Base-by-base conservation (phyloP, 129 eudicot genomes). In the Pseudognaphalium luteoalbum region DNA sequence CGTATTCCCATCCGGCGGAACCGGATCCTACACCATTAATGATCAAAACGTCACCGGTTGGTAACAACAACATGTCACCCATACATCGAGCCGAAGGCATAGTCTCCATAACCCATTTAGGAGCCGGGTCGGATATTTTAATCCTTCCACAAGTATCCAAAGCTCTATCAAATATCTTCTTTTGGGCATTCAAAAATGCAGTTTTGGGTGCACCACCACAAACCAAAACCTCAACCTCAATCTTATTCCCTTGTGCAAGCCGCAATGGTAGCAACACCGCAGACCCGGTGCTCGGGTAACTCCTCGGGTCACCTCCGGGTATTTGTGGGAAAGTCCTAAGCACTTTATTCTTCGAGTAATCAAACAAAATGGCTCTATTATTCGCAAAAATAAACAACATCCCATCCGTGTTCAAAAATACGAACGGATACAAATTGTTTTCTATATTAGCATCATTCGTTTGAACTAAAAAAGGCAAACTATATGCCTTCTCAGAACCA, bases 231-330 rank as follows among this genome's bases (percentile, higher is more conserved):
- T 90, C 86, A 54, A 84, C 89, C 52, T 69, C 84, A 2, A n/a
- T 10, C 4, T 19, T 66, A 0, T 22, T 14, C 32, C 81, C 87
- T 56, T 72, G 79, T 41, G 84, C 56, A 25, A 78, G 83, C 80
- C 76, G 79, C 79, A 93, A 19, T 2, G 98, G 98, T 16, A 93
- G 88, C 35, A 93, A 77, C 73, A 88, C 98, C 0, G 90, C 93
- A 0, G 98, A 92, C 22, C 98, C 96, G 2, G 94, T 76, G 58
- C 98, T 92, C 29, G 98, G 98, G 69, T 90, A 92, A 80, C 66
- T 84, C 66, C 98, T 78, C 21, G 98, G 97, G 57, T 92, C 92
- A 5, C 94, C 96, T 34, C 89, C 94, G 0, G 96, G 92, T 0
- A 92, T 76, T 4, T 68, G 28, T 25, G 96, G 98, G 78, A 84